Evolutionary conservation across 192 early-diverging fungal genomes (phyloP).

Genomic region (Backusella sp.): DNA sequence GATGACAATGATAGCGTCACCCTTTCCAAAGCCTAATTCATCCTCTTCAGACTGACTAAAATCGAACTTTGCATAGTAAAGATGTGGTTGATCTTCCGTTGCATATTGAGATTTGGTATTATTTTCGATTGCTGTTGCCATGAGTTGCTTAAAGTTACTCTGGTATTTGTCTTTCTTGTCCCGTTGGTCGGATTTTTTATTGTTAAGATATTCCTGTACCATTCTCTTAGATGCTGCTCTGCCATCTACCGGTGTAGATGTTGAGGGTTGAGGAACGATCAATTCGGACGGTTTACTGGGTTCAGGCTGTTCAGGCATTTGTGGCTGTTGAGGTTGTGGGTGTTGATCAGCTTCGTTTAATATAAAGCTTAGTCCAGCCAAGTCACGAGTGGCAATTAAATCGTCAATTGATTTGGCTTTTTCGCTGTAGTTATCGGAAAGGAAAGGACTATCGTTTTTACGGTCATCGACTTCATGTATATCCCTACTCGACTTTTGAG

Average conservation of each 20-base stretch:
- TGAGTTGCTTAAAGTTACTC: conserved; percentile 11
- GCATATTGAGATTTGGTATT: conserved; percentile 1
- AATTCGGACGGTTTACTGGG: neutral
- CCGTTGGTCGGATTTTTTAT: neutral
- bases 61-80: conserved; percentile 71
- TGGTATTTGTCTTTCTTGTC: neutral
- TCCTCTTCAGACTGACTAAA: conserved; percentile 71
- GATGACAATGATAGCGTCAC: conserved; percentile 71
- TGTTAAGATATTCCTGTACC: conserved; percentile 14
- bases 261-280: neutral
- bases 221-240: conserved; percentile 16
- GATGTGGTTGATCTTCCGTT: conserved; percentile 27
- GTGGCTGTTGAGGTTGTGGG: neutral
- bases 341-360: neutral
- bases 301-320: neutral
- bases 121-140: conserved; percentile 23
- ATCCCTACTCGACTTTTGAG: neutral
- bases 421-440: neutral
- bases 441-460: neutral
- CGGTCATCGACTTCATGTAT: neutral
- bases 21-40: conserved; percentile 66
- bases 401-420: neutral
- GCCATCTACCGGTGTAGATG: conserved; percentile 8
- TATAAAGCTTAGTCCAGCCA: neutral
- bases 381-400: conserved; percentile 8